Conservation (phyloP, 306 rosid genomes). For the Elaeagnus macrophylla region DNA sequence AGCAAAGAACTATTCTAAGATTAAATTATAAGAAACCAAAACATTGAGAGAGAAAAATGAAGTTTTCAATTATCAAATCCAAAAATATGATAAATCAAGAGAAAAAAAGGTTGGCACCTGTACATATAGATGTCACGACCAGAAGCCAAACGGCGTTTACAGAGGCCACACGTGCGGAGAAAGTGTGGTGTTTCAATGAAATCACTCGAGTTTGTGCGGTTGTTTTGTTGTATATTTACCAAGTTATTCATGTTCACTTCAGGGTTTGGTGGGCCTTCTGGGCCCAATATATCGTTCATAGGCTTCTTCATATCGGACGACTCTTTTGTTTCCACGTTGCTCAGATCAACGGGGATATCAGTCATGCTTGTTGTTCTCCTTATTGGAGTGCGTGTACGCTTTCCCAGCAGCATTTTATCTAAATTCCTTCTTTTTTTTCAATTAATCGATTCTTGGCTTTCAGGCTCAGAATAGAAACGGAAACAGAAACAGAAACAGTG, state of each 20-base stretch:
- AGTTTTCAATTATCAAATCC: too few species aligned
- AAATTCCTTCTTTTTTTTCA: not conserved
- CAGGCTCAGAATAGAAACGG: too few species aligned
- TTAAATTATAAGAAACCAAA: not conserved
- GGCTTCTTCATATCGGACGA: conserved; percentile 18
- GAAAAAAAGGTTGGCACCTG: conserved; percentile 22
- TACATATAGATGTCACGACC: conserved; percentile 87
- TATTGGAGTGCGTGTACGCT: conserved; percentile 47
- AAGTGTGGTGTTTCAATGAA: conserved; percentile 40
- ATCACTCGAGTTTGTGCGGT: conserved; percentile 14
- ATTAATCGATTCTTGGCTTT: not conserved
- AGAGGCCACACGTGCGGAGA: conserved; percentile 63
- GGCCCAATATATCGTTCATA: not conserved
- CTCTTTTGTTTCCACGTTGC: conserved; percentile 18
- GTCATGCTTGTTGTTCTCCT: conserved; percentile 67
- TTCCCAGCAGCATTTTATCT: conserved; percentile 50
- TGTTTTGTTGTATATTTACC: conserved; percentile 6
- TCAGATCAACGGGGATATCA: conserved; percentile 35
- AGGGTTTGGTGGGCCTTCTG: not conserved
- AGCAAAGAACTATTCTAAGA: too few species aligned
- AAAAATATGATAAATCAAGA: too few species aligned
- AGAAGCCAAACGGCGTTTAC: conserved; percentile 46
- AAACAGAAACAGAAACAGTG: not conserved
- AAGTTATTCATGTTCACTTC: not conserved
- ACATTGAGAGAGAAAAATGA: too few species aligned